These are phyloP conservation scores for Colletotrichum siamense DNA, from an alignment of 2,329 filamentous ascomycete species.

Conservation along the genomic window DNA sequence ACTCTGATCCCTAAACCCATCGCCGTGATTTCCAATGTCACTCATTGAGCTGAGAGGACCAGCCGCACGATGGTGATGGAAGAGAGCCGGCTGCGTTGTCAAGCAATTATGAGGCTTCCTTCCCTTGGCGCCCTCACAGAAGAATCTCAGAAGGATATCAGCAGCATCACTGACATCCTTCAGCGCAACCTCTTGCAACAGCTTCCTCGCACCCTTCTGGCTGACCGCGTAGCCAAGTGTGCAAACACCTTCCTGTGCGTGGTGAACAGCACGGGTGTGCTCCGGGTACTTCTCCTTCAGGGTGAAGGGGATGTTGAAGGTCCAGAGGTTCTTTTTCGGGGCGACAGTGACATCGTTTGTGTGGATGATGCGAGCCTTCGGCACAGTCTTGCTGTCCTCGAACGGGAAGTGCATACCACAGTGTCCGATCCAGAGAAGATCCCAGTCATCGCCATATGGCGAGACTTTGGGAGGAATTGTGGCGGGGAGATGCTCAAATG, in stretches of 20 bases:
- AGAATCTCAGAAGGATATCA: constrained; percentile 51
- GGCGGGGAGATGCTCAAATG: constrained; percentile 25
- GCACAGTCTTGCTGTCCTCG: constrained; percentile 20
- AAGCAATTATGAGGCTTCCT: constrained; percentile 43
- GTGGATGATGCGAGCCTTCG: constrained; percentile 36
- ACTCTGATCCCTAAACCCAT: constrained; percentile 31
- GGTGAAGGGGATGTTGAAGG: constrained; percentile 39
- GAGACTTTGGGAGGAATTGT: constrained; percentile 30
- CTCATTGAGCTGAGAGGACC: constrained; percentile 39
- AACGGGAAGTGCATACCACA: constrained; percentile 43
- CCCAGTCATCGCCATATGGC: constrained; percentile 58
- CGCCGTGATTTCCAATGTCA: constrained; percentile 40
- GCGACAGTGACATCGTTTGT: constrained; percentile 41
- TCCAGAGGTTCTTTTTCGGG: constrained; percentile 34
- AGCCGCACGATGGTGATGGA: constrained; percentile 49
- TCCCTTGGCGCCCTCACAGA: constrained; percentile 45
- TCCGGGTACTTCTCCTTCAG: constrained; percentile 38
- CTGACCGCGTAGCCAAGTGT: constrained; percentile 50
- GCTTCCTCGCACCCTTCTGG: constrained; percentile 45
- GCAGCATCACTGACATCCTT: constrained; percentile 42
- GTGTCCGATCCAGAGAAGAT: constrained; percentile 57
- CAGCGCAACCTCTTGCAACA: constrained; percentile 49
- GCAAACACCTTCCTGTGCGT: constrained; percentile 43
- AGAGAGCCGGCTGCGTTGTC: constrained; percentile 46
- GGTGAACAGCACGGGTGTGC: constrained; percentile 50